Evolutionary conservation across 768 basidiomycete species (phyloP).

Genomic region (Podaxis rugospora): DNA sequence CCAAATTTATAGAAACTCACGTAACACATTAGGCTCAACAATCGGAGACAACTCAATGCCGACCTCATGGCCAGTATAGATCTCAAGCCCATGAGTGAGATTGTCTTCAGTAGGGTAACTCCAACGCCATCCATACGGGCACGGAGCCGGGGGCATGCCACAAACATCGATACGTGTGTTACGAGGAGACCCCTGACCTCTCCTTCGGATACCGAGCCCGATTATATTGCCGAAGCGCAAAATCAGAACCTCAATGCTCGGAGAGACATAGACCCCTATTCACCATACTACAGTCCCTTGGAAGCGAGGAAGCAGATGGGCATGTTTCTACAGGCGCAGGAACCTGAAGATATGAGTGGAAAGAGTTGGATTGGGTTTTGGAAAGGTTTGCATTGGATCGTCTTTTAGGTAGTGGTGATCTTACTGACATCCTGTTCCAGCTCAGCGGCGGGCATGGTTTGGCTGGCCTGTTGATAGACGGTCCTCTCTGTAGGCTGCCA

Average conservation of each 20-base stretch:
- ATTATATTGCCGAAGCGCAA: not conserved
- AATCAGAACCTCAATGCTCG: not conserved
- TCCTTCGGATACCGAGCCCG: not conserved
- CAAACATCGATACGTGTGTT: not conserved
- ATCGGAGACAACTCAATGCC: not conserved
- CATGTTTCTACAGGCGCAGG: not conserved
- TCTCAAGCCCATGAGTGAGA: not conserved
- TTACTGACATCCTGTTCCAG: not conserved
- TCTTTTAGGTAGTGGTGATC: not conserved
- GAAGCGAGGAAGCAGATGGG: slow-evolving; percentile 4
- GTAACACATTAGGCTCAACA: not conserved
- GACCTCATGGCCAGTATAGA: not conserved
- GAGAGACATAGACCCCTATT: not conserved
- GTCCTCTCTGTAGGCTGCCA: not conserved
- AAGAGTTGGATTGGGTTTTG: not conserved
- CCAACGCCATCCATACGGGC: not conserved
- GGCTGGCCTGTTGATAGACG: not conserved
- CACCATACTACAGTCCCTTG: slow-evolving; percentile 1
- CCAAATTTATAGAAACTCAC: not conserved
- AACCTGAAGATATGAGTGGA: not conserved
- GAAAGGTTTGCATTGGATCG: not conserved
- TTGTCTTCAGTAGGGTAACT: not conserved
- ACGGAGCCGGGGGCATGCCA: not conserved
- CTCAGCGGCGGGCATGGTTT: not conserved
- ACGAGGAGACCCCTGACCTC: no score